These are phyloP conservation scores for Arabidopsis thaliana DNA, from an alignment of 345 rosid genomes.

Conservation along the genomic window DNA sequence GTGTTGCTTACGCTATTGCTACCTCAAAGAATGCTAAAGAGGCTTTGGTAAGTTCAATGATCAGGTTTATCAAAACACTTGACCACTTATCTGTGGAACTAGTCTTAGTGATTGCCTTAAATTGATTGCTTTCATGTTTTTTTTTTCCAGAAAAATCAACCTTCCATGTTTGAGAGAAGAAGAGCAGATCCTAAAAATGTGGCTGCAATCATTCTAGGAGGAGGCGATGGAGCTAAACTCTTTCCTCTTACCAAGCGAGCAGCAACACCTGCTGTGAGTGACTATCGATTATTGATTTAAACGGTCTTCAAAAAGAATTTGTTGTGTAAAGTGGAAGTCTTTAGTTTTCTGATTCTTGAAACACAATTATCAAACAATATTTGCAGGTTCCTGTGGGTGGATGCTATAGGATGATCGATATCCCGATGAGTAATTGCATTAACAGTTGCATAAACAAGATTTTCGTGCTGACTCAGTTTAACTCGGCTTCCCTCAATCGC, in stretches of 20 bases:
- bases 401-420: conserved; percentile 89
- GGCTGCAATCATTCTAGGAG: conserved; percentile 89
- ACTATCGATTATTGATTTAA: not conserved
- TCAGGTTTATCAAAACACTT: not conserved
- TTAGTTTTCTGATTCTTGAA: conserved; percentile 12
- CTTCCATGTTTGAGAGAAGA: conserved; percentile 56
- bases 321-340: conserved; percentile 10
- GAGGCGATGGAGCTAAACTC: conserved; percentile 90
- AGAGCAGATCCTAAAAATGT: conserved; percentile 84
- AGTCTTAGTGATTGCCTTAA: conserved; percentile 10
- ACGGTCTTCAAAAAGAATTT: not conserved
- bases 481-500: conserved; percentile 93
- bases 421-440: conserved; percentile 98
- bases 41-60: conserved; percentile 56
- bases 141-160: conserved; percentile 54
- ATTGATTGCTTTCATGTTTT: not conserved
- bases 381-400: conserved; percentile 93
- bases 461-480: conserved; percentile 90
- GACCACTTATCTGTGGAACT: not conserved
- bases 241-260: conserved; percentile 91
- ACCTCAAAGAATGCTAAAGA: conserved; percentile 68
- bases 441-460: conserved; percentile 96
- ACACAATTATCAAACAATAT: conserved; percentile 26
- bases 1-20: conserved; percentile 64
- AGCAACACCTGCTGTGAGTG: conserved; percentile 93